phyloP scores from a whole-genome alignment of 352 stramenopile genomes.

The Pythium dissimile region DNA sequence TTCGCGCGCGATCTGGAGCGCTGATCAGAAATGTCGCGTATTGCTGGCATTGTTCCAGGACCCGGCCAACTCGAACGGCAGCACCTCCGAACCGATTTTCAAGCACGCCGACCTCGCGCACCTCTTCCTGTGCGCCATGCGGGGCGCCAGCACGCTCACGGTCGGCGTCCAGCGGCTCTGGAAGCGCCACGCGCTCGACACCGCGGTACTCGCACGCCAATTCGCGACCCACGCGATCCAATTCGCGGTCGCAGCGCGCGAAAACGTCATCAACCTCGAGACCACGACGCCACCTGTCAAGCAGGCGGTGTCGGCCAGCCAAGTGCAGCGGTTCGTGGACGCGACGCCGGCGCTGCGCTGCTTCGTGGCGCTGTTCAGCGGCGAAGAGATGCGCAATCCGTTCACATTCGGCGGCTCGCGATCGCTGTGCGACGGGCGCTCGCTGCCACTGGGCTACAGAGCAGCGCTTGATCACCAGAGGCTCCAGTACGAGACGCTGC shows the following conservation, averaged over 20 bases:
- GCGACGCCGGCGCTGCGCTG: constrained; percentile 29
- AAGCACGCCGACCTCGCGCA: constrained; percentile 54
- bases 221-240: constrained; percentile 23
- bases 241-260: background rate
- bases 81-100: constrained; percentile 25
- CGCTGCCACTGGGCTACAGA: constrained; percentile 11
- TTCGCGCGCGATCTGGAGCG: constrained; percentile 60
- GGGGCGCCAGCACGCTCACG: constrained; percentile 43
- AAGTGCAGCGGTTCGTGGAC: constrained; percentile 36
- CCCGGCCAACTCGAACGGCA: constrained; percentile 14
- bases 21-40: constrained; percentile 51
- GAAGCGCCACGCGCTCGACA: constrained; percentile 24
- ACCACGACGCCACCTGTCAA: background rate
- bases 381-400: constrained; percentile 62
- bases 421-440: constrained; percentile 11
- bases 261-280: background rate
- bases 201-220: constrained; percentile 14
- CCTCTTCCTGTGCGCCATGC: constrained; percentile 57
- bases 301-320: constrained; percentile 1
- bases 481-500: constrained; percentile 37
- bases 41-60: constrained; percentile 60
- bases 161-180: constrained; percentile 45
- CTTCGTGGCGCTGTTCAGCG: constrained; percentile 57
- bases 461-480: constrained; percentile 24
- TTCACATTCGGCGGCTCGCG: constrained; percentile 31